These are phyloP conservation scores for Colletotrichum sp. DNA, from an alignment of 2,329 filamentous ascomycete species.

Conservation along the genomic window DNA sequence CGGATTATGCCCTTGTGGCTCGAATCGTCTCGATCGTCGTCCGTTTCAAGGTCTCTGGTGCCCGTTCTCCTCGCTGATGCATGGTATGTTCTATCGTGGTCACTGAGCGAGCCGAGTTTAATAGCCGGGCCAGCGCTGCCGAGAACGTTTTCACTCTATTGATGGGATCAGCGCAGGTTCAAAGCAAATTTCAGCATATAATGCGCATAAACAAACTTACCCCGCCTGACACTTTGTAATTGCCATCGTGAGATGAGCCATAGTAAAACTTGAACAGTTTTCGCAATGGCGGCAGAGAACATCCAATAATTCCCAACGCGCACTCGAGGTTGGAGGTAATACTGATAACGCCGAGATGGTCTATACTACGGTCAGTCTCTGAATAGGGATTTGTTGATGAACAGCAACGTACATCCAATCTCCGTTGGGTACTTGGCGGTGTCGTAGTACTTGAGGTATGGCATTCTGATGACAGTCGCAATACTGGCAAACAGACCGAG, in stretches of 20 bases:
- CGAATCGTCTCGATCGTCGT: conserved; percentile 1
- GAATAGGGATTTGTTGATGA: fast-evolving
- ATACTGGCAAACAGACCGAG: not conserved
- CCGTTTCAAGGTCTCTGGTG: not conserved
- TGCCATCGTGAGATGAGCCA: not conserved
- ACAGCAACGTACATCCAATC: not conserved
- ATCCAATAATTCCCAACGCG: not conserved
- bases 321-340: not conserved
- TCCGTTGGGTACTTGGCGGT: not conserved
- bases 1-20: conserved; percentile 3
- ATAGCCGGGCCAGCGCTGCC: conserved; percentile 3
- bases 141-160: not conserved
- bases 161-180: no score
- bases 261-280: conserved; percentile 8
- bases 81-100: not conserved
- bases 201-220: not conserved
- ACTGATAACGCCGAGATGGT: not conserved
- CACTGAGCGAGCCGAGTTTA: conserved; percentile 5
- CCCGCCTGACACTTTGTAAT: not conserved
- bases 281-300: not conserved
- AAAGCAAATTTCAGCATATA: no score
- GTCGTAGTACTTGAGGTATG: not conserved
- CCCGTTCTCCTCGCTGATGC: not conserved
- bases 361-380: not conserved
- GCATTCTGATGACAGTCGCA: not conserved